Evolutionary conservation across 2,329 filamentous ascomycete genomes (phyloP), one percentile per base, ranked within the genome.

Genomic region (Colletotrichum tabaci): DNA sequence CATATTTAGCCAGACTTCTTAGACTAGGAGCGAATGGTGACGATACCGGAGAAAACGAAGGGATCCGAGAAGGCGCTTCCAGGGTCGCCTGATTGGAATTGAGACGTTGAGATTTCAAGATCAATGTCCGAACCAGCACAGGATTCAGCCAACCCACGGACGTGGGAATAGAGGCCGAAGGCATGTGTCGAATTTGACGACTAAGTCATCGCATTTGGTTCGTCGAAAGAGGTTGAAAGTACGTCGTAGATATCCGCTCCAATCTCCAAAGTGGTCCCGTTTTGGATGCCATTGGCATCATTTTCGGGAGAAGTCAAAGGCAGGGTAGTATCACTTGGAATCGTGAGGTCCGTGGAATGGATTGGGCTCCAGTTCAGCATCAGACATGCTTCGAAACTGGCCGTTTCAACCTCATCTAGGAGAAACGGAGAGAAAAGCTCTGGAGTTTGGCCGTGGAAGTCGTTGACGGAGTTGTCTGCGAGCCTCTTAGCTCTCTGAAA

Each of bases 131-230:
- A 38, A 38, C 61, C 61, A 42, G 35, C 35, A 55, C 49, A 53
- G 61, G 53, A 30, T 30, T 38, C 61, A 63, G 35, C 61, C 61
- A 42, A 42, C 47, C 47, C 61, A 53, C 21, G 35, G 49, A 6
- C 21, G 44, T 40, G 21, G 35, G 61, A 23, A 52, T 42, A n/a
- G 12, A 44, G 38, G 61, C 47, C 49, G 21, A 49, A 35, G 16
- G 6, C 49, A 26, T n/a, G 49, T 46, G 61, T 26, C 16, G 13
- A 44, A 21, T 55, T 42, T n/a, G 23, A 44, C 47, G 44, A 63
- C 61, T 63, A 63, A 63, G 61, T 42, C 21, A 18, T 52, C 60
- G n/a, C 46, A 62, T 38, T 42, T 40, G 35, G 46, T 8, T 10
- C 30, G 2, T 40, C 35, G 18, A n/a, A 15, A 42, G 12, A 4